A percentile compares a stretch with the other conserved stretches of the same genome.
phyloP scores from a whole-genome alignment of 2,329 filamentous ascomycete species.

The Geosmithia morbida region DNA sequence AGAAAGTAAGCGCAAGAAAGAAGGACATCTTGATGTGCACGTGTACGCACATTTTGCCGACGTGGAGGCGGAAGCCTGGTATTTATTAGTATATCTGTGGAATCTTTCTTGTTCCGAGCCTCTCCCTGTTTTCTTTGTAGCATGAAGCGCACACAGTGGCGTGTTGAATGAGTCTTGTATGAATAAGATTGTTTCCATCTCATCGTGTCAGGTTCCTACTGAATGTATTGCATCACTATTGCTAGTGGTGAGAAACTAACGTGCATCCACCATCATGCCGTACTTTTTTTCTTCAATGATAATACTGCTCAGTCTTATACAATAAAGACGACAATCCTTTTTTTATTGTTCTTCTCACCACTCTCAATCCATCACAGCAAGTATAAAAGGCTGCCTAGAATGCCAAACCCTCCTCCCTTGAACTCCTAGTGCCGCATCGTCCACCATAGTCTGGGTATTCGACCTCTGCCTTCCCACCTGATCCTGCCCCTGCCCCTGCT shows the following conservation, averaged over 20 bases:
- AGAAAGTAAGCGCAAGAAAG: background rate
- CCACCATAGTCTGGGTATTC: constrained; percentile 42
- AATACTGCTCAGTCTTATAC: too few species aligned
- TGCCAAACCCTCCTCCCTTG: constrained; percentile 53
- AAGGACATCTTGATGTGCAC: background rate
- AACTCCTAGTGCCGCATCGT: constrained; percentile 37
- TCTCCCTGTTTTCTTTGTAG: background rate
- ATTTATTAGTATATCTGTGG: too few species aligned
- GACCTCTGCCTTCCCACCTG: constrained; percentile 22
- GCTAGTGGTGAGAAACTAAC: too few species aligned
- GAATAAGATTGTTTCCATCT: background rate
- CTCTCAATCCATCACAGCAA: constrained; percentile 33
- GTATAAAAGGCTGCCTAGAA: constrained; percentile 38
- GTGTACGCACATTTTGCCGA: too few species aligned
- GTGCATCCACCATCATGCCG: too few species aligned
- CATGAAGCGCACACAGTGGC: background rate
- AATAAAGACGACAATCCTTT: too few species aligned
- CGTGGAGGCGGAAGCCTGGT: too few species aligned
- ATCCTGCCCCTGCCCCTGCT: background rate
- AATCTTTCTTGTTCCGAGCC: too few species aligned
- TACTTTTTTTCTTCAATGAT: too few species aligned
- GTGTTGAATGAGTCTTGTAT: background rate
- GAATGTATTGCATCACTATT: background rate
- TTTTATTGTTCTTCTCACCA: background rate
- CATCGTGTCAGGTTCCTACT: background rate